These are phyloP conservation scores for Lanzia echinophila DNA, from an alignment of 2,329 filamentous ascomycete species.

Conservation along the genomic window DNA sequence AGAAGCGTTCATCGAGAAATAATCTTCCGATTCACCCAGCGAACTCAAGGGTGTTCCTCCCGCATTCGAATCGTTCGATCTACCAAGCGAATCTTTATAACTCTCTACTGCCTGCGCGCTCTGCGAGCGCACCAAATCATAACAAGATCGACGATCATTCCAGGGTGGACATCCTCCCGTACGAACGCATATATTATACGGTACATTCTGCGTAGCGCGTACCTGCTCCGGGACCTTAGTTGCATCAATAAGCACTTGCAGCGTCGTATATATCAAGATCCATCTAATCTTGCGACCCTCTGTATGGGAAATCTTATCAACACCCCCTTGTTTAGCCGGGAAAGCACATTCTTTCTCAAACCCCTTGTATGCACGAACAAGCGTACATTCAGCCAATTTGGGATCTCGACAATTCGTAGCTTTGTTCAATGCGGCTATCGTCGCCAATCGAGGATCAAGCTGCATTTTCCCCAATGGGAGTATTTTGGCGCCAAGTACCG, in stretches of 20 bases:
- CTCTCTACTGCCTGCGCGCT: conserved; percentile 18
- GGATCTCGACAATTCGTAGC: conserved; percentile 41
- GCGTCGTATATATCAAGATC: conserved; percentile 66
- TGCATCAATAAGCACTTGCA: conserved; percentile 65
- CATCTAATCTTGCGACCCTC: conserved; percentile 74
- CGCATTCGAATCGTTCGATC: not conserved
- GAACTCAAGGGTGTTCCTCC: conserved; percentile 28
- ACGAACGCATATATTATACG: conserved; percentile 43
- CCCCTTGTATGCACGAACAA: conserved; percentile 61
- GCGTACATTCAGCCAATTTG: conserved; percentile 34
- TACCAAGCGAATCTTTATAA: conserved; percentile 1
- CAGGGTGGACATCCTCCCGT: conserved; percentile 24
- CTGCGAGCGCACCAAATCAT: conserved; percentile 16
- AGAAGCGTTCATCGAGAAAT: conserved; percentile 35
- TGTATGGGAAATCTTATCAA: conserved; percentile 49
- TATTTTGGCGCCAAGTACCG: conserved; percentile 13
- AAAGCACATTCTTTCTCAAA: conserved; percentile 59
- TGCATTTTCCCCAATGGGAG: conserved; percentile 34
- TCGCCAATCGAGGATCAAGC: conserved; percentile 42
- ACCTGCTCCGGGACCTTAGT: conserved; percentile 57
- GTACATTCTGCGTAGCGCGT: conserved; percentile 45
- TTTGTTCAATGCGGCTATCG: conserved; percentile 44
- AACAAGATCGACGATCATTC: conserved; percentile 18
- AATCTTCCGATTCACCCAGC: conserved; percentile 48
- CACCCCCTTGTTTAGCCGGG: conserved; percentile 45